Percentiles rank a stretch among this genome's conserved stretches.
These are phyloP conservation scores for Pythium volutum DNA, from an alignment of 352 stramenopile species.

Conservation along the genomic window DNA sequence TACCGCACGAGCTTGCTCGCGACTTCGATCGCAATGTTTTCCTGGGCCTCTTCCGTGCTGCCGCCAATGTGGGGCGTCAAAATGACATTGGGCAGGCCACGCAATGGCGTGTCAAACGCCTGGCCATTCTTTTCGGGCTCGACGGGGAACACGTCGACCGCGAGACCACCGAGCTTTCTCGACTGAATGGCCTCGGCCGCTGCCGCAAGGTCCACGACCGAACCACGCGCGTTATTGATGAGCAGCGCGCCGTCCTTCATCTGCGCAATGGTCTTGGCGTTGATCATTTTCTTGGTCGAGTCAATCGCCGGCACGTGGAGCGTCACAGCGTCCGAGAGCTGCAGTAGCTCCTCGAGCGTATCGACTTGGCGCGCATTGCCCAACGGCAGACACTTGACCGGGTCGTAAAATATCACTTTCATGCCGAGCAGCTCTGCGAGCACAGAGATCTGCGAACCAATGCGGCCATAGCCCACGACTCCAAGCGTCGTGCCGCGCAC, in stretches of 20 bases:
- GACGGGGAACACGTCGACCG: slow-evolving; percentile 88
- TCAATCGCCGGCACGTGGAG: slow-evolving; percentile 96
- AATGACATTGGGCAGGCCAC: slow-evolving; percentile 91
- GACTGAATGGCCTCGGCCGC: slow-evolving; percentile 88
- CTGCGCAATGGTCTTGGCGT: slow-evolving; percentile 75
- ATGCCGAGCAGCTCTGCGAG: slow-evolving; percentile 89
- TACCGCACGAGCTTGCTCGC: slow-evolving; percentile 79
- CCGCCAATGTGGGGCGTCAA: slow-evolving; percentile 95
- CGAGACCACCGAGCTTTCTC: slow-evolving; percentile 76
- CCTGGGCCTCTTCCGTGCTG: slow-evolving; percentile 95
- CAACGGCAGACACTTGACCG: slow-evolving; percentile 78
- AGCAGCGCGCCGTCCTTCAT: slow-evolving; percentile 93
- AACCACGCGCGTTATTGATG: slow-evolving; percentile 95
- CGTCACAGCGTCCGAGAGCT: slow-evolving; percentile 89
- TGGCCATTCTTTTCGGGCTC: slow-evolving; percentile 87
- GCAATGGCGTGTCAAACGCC: slow-evolving; percentile 82
- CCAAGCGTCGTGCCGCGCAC: slow-evolving; percentile 79
- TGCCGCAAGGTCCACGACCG: slow-evolving; percentile 93
- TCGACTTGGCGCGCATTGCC: slow-evolving; percentile 83
- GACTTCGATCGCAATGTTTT: slow-evolving; percentile 86
- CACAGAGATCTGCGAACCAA: slow-evolving; percentile 81
- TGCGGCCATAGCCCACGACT: slow-evolving; percentile 80
- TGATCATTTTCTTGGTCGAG: slow-evolving; percentile 92
- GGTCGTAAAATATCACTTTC: slow-evolving; percentile 94
- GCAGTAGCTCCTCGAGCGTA: slow-evolving; percentile 80